Conservation (phyloP, 2,329 filamentous ascomycete genomes). For the Aspergillus awamori region DNA sequence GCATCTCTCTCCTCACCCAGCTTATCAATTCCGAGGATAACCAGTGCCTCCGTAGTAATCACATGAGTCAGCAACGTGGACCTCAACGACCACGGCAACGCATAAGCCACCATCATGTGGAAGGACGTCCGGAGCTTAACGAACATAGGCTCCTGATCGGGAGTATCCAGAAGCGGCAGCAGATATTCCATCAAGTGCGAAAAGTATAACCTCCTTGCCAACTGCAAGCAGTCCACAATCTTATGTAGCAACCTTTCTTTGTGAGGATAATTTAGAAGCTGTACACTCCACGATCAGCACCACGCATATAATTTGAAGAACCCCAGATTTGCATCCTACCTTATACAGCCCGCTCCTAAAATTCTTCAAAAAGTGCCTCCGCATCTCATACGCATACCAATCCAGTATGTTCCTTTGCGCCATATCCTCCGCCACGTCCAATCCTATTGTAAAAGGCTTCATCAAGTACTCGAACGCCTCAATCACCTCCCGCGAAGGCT, state of each 20-base stretch:
- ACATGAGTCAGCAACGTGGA: slow-evolving; percentile 49
- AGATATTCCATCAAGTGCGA: slow-evolving; percentile 39
- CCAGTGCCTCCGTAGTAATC: slow-evolving; percentile 48
- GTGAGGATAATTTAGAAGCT: slow-evolving; percentile 31
- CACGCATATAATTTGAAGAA: background rate
- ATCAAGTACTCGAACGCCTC: slow-evolving; percentile 40
- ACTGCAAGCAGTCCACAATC: slow-evolving; percentile 39
- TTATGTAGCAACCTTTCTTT: slow-evolving; percentile 32
- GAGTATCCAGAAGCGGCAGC: slow-evolving; percentile 29
- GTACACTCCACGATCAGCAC: slow-evolving; percentile 10
- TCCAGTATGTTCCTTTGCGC: slow-evolving; percentile 37
- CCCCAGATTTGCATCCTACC: slow-evolving; percentile 27
- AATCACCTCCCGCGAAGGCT: slow-evolving; percentile 32
- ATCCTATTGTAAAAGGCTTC: slow-evolving; percentile 22
- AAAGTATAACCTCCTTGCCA: slow-evolving; percentile 43
- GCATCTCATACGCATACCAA: slow-evolving; percentile 50
- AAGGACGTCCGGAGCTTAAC: slow-evolving; percentile 47
- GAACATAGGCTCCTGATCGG: slow-evolving; percentile 34
- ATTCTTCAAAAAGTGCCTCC: slow-evolving; percentile 47
- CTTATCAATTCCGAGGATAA: slow-evolving; percentile 46
- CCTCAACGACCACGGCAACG: slow-evolving; percentile 46
- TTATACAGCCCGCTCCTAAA: slow-evolving; percentile 36
- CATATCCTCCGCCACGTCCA: slow-evolving; percentile 14
- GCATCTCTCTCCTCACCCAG: slow-evolving; percentile 26
- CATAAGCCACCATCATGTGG: slow-evolving; percentile 53